Evolutionary conservation across 2,329 filamentous ascomycete genomes (phyloP).

Genomic region (Periconia sp.): DNA sequence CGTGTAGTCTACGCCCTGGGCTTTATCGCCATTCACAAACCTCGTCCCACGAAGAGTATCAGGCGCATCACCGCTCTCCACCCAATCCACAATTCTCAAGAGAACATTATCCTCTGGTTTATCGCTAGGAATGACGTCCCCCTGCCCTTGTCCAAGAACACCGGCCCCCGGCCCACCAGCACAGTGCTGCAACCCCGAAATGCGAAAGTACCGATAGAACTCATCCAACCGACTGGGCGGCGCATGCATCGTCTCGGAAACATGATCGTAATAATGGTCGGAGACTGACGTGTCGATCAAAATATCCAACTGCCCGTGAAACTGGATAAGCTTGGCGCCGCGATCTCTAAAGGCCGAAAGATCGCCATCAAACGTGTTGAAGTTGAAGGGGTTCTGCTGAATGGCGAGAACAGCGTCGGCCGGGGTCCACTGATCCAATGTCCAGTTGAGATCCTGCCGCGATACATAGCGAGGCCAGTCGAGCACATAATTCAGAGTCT

Average conservation of each 20-base stretch:
- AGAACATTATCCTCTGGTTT: slow-evolving; percentile 46
- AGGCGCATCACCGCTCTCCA: slow-evolving; percentile 18
- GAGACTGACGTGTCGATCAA: slow-evolving; percentile 2
- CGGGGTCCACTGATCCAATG: slow-evolving; percentile 37
- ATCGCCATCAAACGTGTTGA: slow-evolving; percentile 10
- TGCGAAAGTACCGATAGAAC: slow-evolving; percentile 52
- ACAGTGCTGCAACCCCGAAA: slow-evolving; percentile 54
- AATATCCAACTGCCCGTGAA: slow-evolving; percentile 16
- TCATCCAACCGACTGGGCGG: slow-evolving; percentile 29
- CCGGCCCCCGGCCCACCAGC: slow-evolving; percentile 41
- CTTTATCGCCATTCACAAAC: slow-evolving; percentile 12
- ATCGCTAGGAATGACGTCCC: slow-evolving; percentile 12
- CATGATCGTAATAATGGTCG: slow-evolving; percentile 45
- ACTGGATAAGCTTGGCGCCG: slow-evolving; percentile 20
- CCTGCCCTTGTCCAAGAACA: background rate
- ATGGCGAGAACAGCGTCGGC: slow-evolving; percentile 17
- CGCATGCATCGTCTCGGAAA: slow-evolving; percentile 33
- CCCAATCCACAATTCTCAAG: slow-evolving; percentile 18
- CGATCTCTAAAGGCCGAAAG: slow-evolving; percentile 7
- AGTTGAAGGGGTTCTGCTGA: slow-evolving; percentile 6
- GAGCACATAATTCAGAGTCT: background rate
- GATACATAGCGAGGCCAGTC: slow-evolving; percentile 50
- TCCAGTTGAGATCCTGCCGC: slow-evolving; percentile 42
- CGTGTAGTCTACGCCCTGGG: slow-evolving; percentile 12
- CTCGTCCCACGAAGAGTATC: slow-evolving; percentile 17